Conservation (phyloP, 192 early-diverging fungal species). For the Backusella liffmaniae region DNA sequence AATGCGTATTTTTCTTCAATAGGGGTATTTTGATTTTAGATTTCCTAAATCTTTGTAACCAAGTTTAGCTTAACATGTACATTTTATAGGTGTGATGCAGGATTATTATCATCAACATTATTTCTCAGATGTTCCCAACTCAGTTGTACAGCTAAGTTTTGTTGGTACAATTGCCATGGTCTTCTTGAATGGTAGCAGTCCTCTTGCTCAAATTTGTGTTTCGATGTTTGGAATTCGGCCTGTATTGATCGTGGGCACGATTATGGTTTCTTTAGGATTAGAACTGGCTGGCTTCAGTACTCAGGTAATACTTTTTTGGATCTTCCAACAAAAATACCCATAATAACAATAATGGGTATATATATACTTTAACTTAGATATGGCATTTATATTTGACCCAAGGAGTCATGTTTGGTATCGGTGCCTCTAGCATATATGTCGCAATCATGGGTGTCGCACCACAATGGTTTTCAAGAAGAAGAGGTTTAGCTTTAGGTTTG, state of each 20-base stretch:
- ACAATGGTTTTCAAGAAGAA: conserved; percentile 57
- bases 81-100: conserved; percentile 31
- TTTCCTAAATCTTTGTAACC: not conserved
- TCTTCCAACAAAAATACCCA: not conserved
- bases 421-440: conserved; percentile 27
- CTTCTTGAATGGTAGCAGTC: conserved; percentile 12
- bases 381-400: conserved; percentile 63
- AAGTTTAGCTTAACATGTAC: not conserved
- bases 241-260: conserved; percentile 9
- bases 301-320: conserved; percentile 4
- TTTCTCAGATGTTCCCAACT: conserved; percentile 18
- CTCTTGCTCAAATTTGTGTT: conserved; percentile 18
- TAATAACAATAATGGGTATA: not conserved
- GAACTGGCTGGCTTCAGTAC: conserved; percentile 23
- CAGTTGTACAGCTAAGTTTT: conserved; percentile 15
- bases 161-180: conserved; percentile 22
- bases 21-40: not conserved
- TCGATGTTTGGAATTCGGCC: conserved; percentile 13
- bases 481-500: conserved; percentile 55
- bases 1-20: not conserved
- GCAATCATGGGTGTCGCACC: conserved; percentile 41
- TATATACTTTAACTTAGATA: conserved; percentile 34
- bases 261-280: conserved; percentile 14
- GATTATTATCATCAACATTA: conserved; percentile 28
- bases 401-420: conserved; percentile 57